Conservation (phyloP, 2,329 filamentous ascomycete species). For the Pseudogymnoascus sp. region DNA sequence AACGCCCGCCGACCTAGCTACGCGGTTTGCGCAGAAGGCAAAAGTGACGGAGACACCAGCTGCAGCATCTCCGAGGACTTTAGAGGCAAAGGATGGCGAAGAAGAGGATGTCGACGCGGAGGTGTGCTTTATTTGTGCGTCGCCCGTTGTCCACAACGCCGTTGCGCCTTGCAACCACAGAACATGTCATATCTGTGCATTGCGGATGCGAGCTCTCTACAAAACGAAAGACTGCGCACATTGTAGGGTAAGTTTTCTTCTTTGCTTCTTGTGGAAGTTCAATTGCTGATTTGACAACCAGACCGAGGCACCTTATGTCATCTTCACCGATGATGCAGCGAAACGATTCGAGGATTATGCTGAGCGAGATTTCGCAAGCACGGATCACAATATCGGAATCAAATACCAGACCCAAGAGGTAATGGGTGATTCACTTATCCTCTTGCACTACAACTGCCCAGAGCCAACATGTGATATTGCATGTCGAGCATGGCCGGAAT, state of each 20-base stretch:
- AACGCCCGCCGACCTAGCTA: slow-evolving; percentile 16
- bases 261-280: slow-evolving; percentile 16
- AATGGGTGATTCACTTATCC: slow-evolving; percentile 77
- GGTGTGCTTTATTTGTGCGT: slow-evolving; percentile 96
- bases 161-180: slow-evolving; percentile 92
- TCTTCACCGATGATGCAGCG: slow-evolving; percentile 78
- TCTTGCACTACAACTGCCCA: slow-evolving; percentile 92
- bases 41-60: neutral
- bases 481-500: slow-evolving; percentile 69
- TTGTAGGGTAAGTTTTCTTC: slow-evolving; percentile 61
- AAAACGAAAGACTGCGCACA: slow-evolving; percentile 97
- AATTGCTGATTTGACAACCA: slow-evolving; percentile 20
- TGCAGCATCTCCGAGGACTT: slow-evolving; percentile 18
- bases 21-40: slow-evolving; percentile 12
- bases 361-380: slow-evolving; percentile 62
- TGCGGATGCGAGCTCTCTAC: slow-evolving; percentile 86
- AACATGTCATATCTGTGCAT: slow-evolving; percentile 91
- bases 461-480: slow-evolving; percentile 77
- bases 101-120: slow-evolving; percentile 57
- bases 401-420: slow-evolving; percentile 84
- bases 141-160: slow-evolving; percentile 75
- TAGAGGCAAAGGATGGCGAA: slow-evolving; percentile 22
- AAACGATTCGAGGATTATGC: slow-evolving; percentile 84
- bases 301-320: slow-evolving; percentile 69
- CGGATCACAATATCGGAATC: slow-evolving; percentile 82